These are phyloP conservation scores for Trichoderma endophyticum DNA, from an alignment of 2,329 filamentous ascomycete genomes.

Conservation along the genomic window DNA sequence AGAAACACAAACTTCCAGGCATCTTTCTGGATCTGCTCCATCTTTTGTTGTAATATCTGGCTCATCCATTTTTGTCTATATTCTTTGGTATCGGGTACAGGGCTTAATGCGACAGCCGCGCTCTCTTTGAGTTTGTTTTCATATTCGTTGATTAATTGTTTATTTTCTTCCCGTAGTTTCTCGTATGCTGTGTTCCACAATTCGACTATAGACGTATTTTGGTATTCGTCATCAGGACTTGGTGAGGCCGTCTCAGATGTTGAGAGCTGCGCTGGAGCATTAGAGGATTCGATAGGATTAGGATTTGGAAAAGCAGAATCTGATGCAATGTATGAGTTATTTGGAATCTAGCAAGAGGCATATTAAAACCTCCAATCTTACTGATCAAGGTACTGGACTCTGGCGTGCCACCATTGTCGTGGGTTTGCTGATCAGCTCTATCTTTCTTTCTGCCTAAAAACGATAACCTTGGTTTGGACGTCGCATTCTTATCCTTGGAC, in stretches of 20 bases:
- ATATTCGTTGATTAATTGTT: background rate
- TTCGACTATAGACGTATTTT: background rate
- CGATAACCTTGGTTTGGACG: background rate
- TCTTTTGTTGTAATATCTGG: background rate
- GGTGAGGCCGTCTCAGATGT: background rate
- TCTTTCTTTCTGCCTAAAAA: background rate
- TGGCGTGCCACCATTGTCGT: background rate
- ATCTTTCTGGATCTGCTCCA: background rate
- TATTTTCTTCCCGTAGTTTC: background rate
- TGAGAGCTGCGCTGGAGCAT: background rate
- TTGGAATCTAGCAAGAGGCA: background rate
- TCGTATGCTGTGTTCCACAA: constrained; percentile 6
- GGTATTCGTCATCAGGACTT: background rate
- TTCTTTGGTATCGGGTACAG: background rate
- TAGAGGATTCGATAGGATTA: background rate
- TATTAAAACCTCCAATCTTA: background rate
- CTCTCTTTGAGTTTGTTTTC: background rate
- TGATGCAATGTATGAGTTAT: background rate
- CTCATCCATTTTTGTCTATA: background rate
- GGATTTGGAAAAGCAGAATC: background rate
- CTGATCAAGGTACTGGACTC: background rate
- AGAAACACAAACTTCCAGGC: background rate
- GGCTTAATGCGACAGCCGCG: rapidly evolving
- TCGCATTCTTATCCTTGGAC: background rate
- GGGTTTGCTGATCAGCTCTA: background rate